Base-by-base conservation (phyloP, 208 protist species). In the Trypanosoma lewisi region DNA sequence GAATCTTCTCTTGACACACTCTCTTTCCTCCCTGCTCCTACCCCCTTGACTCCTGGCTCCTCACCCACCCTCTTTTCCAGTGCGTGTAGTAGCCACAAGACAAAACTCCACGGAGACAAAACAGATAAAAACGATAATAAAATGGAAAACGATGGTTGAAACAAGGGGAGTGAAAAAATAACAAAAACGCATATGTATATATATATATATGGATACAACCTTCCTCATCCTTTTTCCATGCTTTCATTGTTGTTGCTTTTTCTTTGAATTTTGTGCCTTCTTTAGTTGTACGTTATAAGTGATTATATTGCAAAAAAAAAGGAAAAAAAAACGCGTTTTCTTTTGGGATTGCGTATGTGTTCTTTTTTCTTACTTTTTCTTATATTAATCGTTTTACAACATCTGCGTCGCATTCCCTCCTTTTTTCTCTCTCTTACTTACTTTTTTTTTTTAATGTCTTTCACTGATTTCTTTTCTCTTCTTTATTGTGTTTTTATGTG, bases 1-100 rank as follows among this genome's bases (percentile, higher is more conserved):
- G 42, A 75, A 2, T 60, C 63, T 1, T 65, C 85, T 14, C 36
- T 80, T 36, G 63, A 78, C 5, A 58, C 8, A n/a, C 19, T 52
- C 11, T 60, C 31, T 19, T 42, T 67, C 17, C 25, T 9, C 34
- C 4, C 21, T n/a, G n/a, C n/a, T n/a, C n/a, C n/a, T n/a, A n/a
- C n/a, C n/a, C n/a, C n/a, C n/a, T n/a, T n/a, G n/a, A n/a, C n/a
- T n/a, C n/a, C n/a, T 47, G 14, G 1, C 5, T 2, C 14, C 30
- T 21, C 42, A 17, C 21, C 17, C 7, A 47, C 2, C n/a, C n/a
- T 37, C 5, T 44, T 14, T 27, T 8, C 52, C 12, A 17, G 8
- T 19, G 41, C 0, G 63, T 72, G 8, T 27, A 21, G 33, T n/a
- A 31, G 37, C 19, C 49, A n/a, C 8, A 54, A 17, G 49, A 23